Percentiles rank a stretch among this genome's conserved stretches.
Conservation (phyloP, 306 rosid genomes). For the Acmispon strigosus region DNA sequence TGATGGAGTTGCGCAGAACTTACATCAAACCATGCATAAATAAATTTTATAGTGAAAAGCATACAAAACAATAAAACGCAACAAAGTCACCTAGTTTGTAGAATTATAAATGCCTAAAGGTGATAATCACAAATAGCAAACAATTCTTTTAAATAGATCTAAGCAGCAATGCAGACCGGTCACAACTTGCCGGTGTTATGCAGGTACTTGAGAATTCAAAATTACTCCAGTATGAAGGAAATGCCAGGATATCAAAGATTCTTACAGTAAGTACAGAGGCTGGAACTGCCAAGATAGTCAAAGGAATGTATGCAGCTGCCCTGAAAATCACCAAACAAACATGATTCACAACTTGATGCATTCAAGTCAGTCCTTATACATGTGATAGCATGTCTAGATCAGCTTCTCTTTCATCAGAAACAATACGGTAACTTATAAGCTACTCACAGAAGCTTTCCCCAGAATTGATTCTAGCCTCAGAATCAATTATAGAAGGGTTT, state of each 20-base stretch:
- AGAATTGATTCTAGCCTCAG: too few relatives aligned
- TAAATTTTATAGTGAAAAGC: background rate
- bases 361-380: background rate
- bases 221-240: background rate
- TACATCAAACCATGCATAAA: background rate
- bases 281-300: constrained; percentile 87
- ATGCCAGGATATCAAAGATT: background rate
- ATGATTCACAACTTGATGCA: background rate
- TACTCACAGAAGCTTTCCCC: too few relatives aligned
- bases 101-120: background rate
- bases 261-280: constrained; percentile 89
- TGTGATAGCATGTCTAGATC: too few relatives aligned
- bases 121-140: background rate
- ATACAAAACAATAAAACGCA: background rate
- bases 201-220: background rate
- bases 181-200: background rate
- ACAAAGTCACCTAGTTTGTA: background rate
- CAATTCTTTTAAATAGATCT: too few relatives aligned
- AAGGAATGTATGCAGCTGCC: constrained; percentile 75
- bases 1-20: background rate
- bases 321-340: constrained; percentile 39
- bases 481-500: too few relatives aligned
- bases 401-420: too few relatives aligned
- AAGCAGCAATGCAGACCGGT: background rate
- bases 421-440: too few relatives aligned